These are phyloP conservation scores for Lodderomyces pseudojiufengensis DNA, from an alignment of 1,139 yeast genomes.

Conservation along the genomic window DNA sequence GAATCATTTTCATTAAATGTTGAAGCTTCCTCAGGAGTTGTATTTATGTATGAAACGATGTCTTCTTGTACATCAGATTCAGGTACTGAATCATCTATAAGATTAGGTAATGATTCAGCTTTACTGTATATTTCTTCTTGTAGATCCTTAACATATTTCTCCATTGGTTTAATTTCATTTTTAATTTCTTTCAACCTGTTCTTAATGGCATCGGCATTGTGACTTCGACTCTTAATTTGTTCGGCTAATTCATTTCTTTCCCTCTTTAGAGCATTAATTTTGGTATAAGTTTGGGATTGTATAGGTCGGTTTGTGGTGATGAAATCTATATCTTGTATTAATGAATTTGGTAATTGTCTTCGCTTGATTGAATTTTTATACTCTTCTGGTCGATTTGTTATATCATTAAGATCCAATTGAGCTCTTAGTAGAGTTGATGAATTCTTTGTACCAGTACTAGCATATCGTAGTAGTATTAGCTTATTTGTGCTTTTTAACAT, in stretches of 20 bases:
- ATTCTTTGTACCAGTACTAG: constrained; percentile 11
- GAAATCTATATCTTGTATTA: constrained; percentile 28
- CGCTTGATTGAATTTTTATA: constrained; percentile 46
- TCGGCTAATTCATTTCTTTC: constrained; percentile 29
- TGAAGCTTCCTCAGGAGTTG: constrained; percentile 24
- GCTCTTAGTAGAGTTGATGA: constrained; percentile 16
- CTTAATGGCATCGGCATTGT: constrained; percentile 10
- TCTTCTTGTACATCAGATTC: constrained; percentile 35
- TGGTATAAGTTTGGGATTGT: constrained; percentile 20
- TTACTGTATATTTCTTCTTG: constrained; percentile 28
- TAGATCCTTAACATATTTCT: constrained; percentile 24
- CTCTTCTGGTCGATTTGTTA: constrained; percentile 34
- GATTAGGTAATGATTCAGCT: constrained; percentile 66
- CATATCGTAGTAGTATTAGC: constrained; percentile 1
- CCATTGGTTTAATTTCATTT: constrained; percentile 29
- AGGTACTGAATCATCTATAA: constrained; percentile 52
- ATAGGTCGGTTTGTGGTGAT: constrained; percentile 24
- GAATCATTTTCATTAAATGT: constrained; percentile 2
- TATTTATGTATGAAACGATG: constrained; percentile 50
- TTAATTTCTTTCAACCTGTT: constrained; percentile 35
- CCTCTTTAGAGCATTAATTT: constrained; percentile 26
- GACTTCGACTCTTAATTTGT: constrained; percentile 9
- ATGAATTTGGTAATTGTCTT: constrained; percentile 36
- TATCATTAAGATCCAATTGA: constrained; percentile 41
- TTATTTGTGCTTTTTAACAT: no score